phyloP scores from a whole-genome alignment of 2,329 filamentous ascomycete species.

The Diaporthe longicolla region DNA sequence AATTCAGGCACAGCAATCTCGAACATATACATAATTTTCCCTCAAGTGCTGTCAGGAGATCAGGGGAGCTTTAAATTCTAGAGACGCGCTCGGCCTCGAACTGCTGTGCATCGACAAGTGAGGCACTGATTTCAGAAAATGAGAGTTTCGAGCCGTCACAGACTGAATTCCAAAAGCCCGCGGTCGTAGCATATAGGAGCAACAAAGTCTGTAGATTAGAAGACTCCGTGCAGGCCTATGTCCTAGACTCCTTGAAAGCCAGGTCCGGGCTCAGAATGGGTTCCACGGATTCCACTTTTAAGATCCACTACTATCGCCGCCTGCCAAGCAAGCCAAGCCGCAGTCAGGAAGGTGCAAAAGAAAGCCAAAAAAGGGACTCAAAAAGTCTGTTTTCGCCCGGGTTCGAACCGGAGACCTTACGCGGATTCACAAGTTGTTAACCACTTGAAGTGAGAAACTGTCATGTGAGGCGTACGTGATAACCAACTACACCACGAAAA shows the following conservation, averaged over 20 bases:
- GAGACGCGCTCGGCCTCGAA: not conserved
- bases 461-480: constrained; percentile 24
- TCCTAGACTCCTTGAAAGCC: not conserved
- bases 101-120: not conserved
- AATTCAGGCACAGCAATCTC: not conserved
- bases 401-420: constrained; percentile 35
- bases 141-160: not conserved
- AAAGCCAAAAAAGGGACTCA: not conserved
- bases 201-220: not conserved
- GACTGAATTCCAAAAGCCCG: no score
- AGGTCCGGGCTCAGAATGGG: not conserved
- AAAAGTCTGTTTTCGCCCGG: constrained; percentile 4
- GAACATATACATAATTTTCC: not conserved
- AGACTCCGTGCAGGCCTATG: not conserved
- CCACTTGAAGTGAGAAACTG: no score
- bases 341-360: not conserved
- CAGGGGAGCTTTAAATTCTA: not conserved
- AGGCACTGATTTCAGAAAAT: no score
- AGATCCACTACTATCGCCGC: not conserved
- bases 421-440: not conserved
- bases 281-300: not conserved
- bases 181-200: not conserved
- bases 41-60: not conserved
- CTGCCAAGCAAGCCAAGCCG: not conserved
- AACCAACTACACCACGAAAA: constrained; percentile 31